phyloP scores from a whole-genome alignment of 108 stramenopile species.

The Phaeodactylum tricornutum region DNA sequence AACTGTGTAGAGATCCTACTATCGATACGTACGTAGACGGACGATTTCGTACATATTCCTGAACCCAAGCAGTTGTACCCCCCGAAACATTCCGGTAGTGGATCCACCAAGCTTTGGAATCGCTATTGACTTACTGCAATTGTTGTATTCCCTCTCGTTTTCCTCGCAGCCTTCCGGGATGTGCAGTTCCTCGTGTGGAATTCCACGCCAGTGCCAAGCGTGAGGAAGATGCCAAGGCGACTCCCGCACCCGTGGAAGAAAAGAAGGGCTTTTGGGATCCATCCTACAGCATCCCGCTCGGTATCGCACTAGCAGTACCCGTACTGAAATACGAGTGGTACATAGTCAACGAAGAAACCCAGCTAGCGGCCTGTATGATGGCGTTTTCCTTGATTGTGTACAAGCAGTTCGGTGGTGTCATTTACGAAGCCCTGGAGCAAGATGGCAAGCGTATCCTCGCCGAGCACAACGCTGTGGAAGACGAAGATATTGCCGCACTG shows the following conservation, averaged over 20 bases:
- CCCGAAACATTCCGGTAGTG: no score
- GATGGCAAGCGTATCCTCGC: slow-evolving; percentile 60
- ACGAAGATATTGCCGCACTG: slow-evolving; percentile 65
- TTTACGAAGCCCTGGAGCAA: slow-evolving; percentile 66
- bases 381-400: slow-evolving; percentile 74
- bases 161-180: no score
- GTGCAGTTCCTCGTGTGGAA: no score
- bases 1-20: no score
- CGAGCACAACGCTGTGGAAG: slow-evolving; percentile 68
- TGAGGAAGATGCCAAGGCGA: slow-evolving; percentile 58
- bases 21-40: no score
- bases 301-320: slow-evolving; percentile 74
- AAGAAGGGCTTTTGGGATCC: slow-evolving; percentile 56
- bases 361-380: slow-evolving; percentile 71
- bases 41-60: no score
- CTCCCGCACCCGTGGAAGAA: slow-evolving; percentile 16
- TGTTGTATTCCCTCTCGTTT: no score
- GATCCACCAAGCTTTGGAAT: no score
- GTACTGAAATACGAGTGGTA: slow-evolving; percentile 70
- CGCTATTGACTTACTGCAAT: no score
- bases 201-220: slow-evolving; percentile 61
- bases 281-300: slow-evolving; percentile 70
- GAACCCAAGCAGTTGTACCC: no score
- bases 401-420: slow-evolving; percentile 77
- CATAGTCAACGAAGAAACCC: slow-evolving; percentile 75